These are phyloP conservation scores for Clonostachys sp. DNA, from an alignment of 2,329 filamentous ascomycete species.

Conservation along the genomic window DNA sequence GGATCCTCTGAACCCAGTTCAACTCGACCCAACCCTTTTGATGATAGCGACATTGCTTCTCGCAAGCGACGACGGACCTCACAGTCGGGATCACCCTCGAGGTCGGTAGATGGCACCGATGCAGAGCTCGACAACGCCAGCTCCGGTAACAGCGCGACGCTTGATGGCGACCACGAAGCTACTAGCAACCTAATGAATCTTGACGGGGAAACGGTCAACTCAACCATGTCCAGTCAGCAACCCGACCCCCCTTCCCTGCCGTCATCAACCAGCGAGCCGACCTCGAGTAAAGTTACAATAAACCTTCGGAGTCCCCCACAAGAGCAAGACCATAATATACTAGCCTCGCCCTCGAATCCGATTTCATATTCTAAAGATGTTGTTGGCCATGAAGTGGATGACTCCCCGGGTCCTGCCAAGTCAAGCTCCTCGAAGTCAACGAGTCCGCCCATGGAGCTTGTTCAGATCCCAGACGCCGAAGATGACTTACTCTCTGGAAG, in stretches of 20 bases:
- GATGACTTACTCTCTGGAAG: background rate
- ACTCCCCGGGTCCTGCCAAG: background rate
- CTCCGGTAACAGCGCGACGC: background rate
- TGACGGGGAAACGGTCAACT: background rate
- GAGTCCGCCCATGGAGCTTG: conserved; percentile 3
- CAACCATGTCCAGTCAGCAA: background rate
- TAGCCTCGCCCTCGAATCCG: no score
- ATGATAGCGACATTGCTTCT: conserved; percentile 50
- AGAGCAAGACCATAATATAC: background rate
- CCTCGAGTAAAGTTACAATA: conserved; percentile 50
- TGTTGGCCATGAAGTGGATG: background rate
- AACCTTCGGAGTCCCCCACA: conserved; percentile 42
- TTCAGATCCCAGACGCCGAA: conserved; percentile 1
- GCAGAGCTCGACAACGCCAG: background rate
- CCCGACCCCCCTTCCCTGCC: conserved; percentile 1
- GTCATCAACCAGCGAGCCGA: conserved; percentile 36
- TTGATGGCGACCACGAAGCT: background rate
- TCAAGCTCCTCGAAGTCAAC: background rate
- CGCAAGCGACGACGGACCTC: conserved; percentile 57
- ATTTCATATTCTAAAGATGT: no score
- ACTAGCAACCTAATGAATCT: background rate
- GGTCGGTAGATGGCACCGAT: background rate
- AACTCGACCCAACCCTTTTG: conserved; percentile 60
- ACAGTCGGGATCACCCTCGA: background rate
- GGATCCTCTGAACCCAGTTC: conserved; percentile 59